phyloP scores from a whole-genome alignment of 2,329 filamentous ascomycete genomes.

The Cadophora gregata region DNA sequence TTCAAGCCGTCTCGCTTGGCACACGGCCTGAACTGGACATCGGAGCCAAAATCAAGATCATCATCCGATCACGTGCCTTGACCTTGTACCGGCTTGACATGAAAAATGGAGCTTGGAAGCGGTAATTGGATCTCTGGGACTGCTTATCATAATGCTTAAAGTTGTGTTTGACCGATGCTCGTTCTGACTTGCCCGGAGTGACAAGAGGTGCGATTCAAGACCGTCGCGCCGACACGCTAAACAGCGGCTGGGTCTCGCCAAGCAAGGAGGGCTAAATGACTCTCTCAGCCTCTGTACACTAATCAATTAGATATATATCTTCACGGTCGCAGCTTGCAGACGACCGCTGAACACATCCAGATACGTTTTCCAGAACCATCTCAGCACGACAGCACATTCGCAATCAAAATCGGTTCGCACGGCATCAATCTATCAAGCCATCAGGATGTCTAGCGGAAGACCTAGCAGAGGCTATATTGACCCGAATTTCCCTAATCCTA shows the following conservation, averaged over 20 bases:
- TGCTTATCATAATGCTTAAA: neutral
- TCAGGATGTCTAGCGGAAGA: constrained; percentile 6
- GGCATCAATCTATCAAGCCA: neutral
- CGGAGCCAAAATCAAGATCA: constrained; percentile 3
- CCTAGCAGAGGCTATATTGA: constrained; percentile 18
- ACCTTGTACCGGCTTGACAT: neutral
- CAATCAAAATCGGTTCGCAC: too few relatives aligned
- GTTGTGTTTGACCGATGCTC: neutral
- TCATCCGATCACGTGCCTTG: neutral
- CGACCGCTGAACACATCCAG: neutral
- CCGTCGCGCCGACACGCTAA: neutral
- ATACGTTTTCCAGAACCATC: neutral
- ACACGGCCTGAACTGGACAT: neutral
- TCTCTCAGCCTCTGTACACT: neutral
- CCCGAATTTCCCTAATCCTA: constrained; percentile 22
- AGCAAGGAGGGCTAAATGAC: neutral
- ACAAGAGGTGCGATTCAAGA: neutral
- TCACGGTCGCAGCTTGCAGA: neutral
- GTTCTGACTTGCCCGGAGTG: neutral
- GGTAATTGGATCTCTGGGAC: neutral
- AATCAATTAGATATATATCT: constrained; percentile 2
- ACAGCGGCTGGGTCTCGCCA: neutral
- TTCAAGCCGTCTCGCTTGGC: constrained; percentile 8
- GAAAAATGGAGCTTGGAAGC: neutral
- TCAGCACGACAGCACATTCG: neutral